phyloP scores from a whole-genome alignment of 2,329 filamentous ascomycete species.

The Xylariaceae sp. region DNA sequence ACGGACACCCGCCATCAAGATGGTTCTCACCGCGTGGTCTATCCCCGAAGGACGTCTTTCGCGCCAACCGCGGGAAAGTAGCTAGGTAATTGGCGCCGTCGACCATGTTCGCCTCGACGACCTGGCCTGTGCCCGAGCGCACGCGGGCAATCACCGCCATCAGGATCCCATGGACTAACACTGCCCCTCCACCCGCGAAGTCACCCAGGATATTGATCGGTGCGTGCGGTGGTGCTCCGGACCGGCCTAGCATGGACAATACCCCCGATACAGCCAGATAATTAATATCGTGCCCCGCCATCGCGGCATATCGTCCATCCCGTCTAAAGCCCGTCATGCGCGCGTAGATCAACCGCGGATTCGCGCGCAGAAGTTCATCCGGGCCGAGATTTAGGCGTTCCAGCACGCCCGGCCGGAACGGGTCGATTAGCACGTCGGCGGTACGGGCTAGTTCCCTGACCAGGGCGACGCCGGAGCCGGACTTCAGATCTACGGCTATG shows the following conservation, averaged over 20 bases:
- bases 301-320: conserved; percentile 75
- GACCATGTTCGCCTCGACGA: conserved; percentile 96
- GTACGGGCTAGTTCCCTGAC: conserved; percentile 57
- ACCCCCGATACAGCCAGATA: conserved; percentile 87
- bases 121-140: conserved; percentile 65
- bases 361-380: conserved; percentile 56
- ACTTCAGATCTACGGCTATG: conserved; percentile 74
- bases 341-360: conserved; percentile 72
- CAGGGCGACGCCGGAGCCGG: conserved; percentile 55
- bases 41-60: conserved; percentile 58
- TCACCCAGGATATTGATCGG: conserved; percentile 83
- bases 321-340: conserved; percentile 87
- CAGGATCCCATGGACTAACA: conserved; percentile 75
- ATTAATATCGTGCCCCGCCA: conserved; percentile 96
- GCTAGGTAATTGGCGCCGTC: conserved; percentile 78
- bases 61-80: conserved; percentile 66
- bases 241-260: conserved; percentile 67
- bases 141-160: conserved; percentile 67
- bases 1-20: conserved; percentile 80
- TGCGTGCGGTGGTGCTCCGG: conserved; percentile 63
- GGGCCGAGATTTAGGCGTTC: conserved; percentile 79
- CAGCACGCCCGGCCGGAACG: conserved; percentile 84
- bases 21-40: conserved; percentile 65
- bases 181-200: conserved; percentile 83
- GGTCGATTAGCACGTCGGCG: conserved; percentile 82